Base-by-base conservation (phyloP, 441 rosid genomes). In the Populus tomentosa region DNA sequence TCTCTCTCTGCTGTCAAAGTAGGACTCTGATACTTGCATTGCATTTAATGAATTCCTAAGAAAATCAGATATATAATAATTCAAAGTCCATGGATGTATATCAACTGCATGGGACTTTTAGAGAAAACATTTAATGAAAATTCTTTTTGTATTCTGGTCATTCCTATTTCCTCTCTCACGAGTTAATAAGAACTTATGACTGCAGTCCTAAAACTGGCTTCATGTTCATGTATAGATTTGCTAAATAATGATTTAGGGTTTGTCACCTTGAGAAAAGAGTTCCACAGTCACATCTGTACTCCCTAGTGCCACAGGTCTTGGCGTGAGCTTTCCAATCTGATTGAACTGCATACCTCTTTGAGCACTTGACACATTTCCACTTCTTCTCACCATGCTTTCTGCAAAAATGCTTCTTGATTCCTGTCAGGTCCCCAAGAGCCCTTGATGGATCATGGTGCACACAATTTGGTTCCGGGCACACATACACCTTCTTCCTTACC, bases 311-410 rank as follows among this genome's bases (percentile, higher is more conserved):
- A 80, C 97, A 92, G 75, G 88, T 89, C 84, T 92, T 92, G 79
- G 95, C 88, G 76, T 92, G 97, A 80, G 97, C 97, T 85, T 92
- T 92, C 92, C 97, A 92, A 78, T 92, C 97, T 23, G 97, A 92
- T 77, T 88, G 95, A 82, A 92, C 97, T 11, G 97, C 97, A 77
- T 92, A 92, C 75, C 78, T 83, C 85, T 92, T 92, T 8, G 95
- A 87, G 81, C 97, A 92, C 80, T 90, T 92, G 18, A 87, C 95
- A 78, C 97, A 92, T 85, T 92, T 92, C 97, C 97, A 92, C 85
- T 92, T 92, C 87, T 92, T 92, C 79, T 92, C 97, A 7, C 97
- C 97, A 69, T 92, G 97, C 69, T 92, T 92, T 81, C 97, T 87
- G 68, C 85, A 84, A 75, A 89, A 92, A 80, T 92, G 97, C 68